Conservation (phyloP, 2,329 filamentous ascomycete genomes). For the Alternaria novae-zelandiae region DNA sequence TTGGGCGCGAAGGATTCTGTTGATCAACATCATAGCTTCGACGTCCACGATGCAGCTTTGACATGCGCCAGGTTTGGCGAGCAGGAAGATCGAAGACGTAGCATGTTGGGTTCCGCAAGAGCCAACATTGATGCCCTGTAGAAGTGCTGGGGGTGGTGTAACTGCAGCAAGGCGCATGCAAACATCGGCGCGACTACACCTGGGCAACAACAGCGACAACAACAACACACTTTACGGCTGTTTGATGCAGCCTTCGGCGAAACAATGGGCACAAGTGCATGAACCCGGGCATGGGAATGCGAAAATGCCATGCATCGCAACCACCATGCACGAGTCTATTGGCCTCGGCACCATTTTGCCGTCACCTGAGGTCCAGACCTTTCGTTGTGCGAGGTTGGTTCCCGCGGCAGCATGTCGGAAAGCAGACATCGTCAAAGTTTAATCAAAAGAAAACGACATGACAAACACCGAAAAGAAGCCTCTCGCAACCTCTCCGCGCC, state of each 20-base stretch:
- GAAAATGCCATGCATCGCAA: background rate
- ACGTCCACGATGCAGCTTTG: background rate
- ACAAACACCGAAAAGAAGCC: background rate
- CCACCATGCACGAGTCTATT: background rate
- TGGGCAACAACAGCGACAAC: background rate
- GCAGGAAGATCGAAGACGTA: background rate
- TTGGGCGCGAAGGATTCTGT: background rate
- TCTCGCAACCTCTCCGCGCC: background rate
- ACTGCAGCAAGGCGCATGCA: background rate
- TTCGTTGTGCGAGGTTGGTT: background rate
- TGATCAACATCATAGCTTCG: background rate
- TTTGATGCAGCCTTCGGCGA: background rate
- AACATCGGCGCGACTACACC: background rate
- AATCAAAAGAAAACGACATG: background rate
- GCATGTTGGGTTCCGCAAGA: constrained; percentile 1
- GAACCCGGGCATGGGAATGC: background rate
- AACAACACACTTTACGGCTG: background rate
- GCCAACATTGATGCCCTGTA: background rate
- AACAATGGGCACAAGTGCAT: constrained; percentile 1
- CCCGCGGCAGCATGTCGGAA: background rate
- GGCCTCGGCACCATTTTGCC: background rate
- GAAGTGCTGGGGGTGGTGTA: background rate
- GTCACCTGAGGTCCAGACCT: background rate
- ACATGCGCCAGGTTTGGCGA: background rate
- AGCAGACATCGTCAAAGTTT: background rate